A percentile compares a stretch with the other conserved stretches of the same genome.
Evolutionary conservation across 495 filamentous ascomycete genomes (phyloP).

Genomic region (Daldinia grandis): DNA sequence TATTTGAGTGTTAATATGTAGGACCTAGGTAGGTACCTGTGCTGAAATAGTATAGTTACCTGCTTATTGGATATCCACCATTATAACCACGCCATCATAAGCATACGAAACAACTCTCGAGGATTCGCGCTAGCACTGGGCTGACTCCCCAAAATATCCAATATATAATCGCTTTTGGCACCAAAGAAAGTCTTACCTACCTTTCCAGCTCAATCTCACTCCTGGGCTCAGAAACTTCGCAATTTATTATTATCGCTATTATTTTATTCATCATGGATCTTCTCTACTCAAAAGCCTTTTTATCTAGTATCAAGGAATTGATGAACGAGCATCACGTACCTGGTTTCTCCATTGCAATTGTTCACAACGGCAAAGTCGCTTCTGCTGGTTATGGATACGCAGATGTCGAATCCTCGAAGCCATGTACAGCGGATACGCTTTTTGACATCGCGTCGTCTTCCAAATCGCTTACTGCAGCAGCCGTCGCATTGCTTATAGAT

Average conservation of each 20-base stretch:
- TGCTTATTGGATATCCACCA: too few species aligned
- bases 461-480: slow-evolving; percentile 63
- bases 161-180: neutral
- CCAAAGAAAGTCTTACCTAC: neutral
- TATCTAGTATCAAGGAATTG: slow-evolving; percentile 43
- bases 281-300: slow-evolving; percentile 5
- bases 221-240: neutral
- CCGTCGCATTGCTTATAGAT: slow-evolving; percentile 57
- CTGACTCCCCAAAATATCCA: too few species aligned
- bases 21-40: too few species aligned
- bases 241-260: neutral
- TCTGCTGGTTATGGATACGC: slow-evolving; percentile 37
- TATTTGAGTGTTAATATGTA: too few species aligned
- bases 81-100: too few species aligned
- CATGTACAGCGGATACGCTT: slow-evolving; percentile 52
- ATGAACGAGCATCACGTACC: slow-evolving; percentile 58
- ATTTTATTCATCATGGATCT: neutral
- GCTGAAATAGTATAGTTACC: too few species aligned
- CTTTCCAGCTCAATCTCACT: too few species aligned
- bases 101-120: too few species aligned
- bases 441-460: slow-evolving; percentile 57
- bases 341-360: slow-evolving; percentile 56
- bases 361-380: slow-evolving; percentile 49
- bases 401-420: slow-evolving; percentile 34
- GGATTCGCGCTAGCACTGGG: too few species aligned